Evolutionary conservation across 1,284 basidiomycete species (phyloP), one percentile per base, ranked within the genome.

Genomic region (Inonotus obliquus): DNA sequence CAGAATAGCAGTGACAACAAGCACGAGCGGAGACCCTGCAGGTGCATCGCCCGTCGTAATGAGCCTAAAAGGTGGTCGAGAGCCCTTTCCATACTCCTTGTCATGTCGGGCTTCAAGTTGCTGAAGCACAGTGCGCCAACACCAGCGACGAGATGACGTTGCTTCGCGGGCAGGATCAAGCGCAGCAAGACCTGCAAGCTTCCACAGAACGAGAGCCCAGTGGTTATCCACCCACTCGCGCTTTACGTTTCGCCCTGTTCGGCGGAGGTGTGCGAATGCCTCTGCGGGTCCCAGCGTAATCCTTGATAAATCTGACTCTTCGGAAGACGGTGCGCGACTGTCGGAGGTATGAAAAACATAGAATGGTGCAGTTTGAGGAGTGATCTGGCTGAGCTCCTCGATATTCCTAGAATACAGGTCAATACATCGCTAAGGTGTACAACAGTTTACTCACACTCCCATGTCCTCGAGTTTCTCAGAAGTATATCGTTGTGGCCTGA

Each of bases 81-180:
- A 81, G 0, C 89, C 91, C 2, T 79, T 74, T 64, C 94, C 89
- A 45, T 91, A 75, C 70, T 99, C 96, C 19, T 92, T 86, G 70
- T 98, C 93, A 69, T 99, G 98, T 59, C 94, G 96, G 64, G 98
- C 96, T 58, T 87, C 80, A 2, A 99, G 77, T 76, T 98, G 96
- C 11, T 82, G 76, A 45, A 93, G 81, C 1, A 93, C 85, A 71
- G 92, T 89, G 5, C 76, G 71, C 86, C 89, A 95, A 64, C 81
- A 86, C 93, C 94, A 98, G 57, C 85, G 75, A 65, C 77, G 82
- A 57, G 68, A 74, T 17, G 67, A 67, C 19, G 79, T 76, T 9
- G 69, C 68, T 68, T 89, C 86, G 45, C 78, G 75, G 27, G 79
- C 71, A 0, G 93, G 93, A 65, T 91, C 83, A 3, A 94, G 79